Evolutionary conservation across 345 rosid genomes (phyloP).

Genomic region (Citrus hindsii): DNA sequence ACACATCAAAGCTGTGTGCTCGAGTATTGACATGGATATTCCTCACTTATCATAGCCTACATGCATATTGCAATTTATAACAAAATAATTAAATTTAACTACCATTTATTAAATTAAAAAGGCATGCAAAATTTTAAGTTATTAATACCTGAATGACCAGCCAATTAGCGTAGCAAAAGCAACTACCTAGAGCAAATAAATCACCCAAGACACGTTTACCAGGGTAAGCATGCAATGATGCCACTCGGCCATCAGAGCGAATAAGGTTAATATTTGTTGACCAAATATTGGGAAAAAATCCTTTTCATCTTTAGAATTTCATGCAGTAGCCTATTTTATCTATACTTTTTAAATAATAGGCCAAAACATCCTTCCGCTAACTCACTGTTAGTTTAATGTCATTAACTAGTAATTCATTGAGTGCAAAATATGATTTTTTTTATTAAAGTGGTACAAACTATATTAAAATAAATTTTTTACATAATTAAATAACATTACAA

Average conservation of each 20-base stretch:
- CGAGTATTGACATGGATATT: conserved; percentile 30
- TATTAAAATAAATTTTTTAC: no score
- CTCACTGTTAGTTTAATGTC: no score
- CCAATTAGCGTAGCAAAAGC: conserved; percentile 32
- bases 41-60: conserved; percentile 34
- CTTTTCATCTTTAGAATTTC: no score
- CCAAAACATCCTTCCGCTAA: no score
- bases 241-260: conserved; percentile 5
- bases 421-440: no score
- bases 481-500: no score
- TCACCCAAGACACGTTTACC: conserved; percentile 22
- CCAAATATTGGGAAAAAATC: no score
- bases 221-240: not conserved
- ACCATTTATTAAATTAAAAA: not conserved
- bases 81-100: no score
- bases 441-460: no score
- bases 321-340: no score
- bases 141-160: conserved; percentile 41
- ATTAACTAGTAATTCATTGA: no score
- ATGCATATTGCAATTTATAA: not conserved
- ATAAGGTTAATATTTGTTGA: not conserved
- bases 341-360: no score
- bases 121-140: not conserved
- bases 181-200: conserved; percentile 18
- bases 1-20: not conserved